Conservation (phyloP, 2,329 filamentous ascomycete species). For the Botryotinia narcissicola region DNA sequence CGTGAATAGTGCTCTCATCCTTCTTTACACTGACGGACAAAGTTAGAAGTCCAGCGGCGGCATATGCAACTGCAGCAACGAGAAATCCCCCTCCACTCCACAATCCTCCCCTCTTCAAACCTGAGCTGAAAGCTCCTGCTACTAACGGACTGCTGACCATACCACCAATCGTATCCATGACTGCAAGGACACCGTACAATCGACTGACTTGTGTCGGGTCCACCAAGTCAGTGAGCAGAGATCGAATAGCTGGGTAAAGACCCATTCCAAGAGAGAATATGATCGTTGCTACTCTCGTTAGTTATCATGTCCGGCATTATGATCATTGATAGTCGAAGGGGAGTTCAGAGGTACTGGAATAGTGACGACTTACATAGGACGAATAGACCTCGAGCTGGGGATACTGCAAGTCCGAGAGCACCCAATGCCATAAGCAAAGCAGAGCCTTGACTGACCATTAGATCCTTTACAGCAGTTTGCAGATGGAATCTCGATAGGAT, state of each 20-base stretch:
- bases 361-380: constrained; percentile 20
- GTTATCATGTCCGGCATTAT: not conserved
- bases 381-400: constrained; percentile 14
- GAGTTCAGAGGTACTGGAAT: no score
- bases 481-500: constrained; percentile 17
- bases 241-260: constrained; percentile 45
- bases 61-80: not conserved
- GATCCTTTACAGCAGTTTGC: constrained; percentile 22
- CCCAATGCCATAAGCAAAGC: constrained; percentile 24
- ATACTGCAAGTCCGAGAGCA: constrained; percentile 20
- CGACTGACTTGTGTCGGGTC: constrained; percentile 53
- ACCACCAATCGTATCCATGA: constrained; percentile 50
- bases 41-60: not conserved
- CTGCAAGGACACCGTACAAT: constrained; percentile 51
- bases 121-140: constrained; percentile 47
- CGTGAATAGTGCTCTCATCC: not conserved
- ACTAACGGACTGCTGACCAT: constrained; percentile 48
- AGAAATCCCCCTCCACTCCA: constrained; percentile 53
- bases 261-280: constrained; percentile 48
- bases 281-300: constrained; percentile 41
- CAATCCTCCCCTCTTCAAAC: constrained; percentile 46
- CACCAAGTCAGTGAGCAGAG: constrained; percentile 52
- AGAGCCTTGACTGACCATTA: constrained; percentile 36
- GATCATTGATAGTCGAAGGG: no score
- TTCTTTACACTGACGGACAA: constrained; percentile 11